Evolutionary conservation across 345 rosid species (phyloP).

Genomic region (Gossypium rotundifolium): DNA sequence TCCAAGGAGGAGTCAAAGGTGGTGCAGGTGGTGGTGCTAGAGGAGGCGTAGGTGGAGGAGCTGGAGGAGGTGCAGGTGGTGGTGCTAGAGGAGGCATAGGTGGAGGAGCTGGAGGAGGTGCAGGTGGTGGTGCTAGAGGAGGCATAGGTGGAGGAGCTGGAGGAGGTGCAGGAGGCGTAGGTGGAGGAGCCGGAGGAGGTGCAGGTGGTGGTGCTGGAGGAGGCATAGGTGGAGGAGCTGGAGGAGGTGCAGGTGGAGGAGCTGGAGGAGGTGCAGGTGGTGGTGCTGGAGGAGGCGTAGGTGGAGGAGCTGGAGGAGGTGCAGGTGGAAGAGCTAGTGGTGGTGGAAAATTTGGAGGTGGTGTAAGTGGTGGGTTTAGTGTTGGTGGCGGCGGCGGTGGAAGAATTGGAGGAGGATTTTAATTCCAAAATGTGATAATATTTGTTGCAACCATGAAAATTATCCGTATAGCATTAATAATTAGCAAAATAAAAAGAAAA

Average conservation of each 20-base stretch:
- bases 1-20: too few relatives aligned
- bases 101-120: background rate
- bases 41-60: too few relatives aligned
- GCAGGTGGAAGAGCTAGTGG: conserved; percentile 5
- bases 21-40: background rate
- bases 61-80: too few relatives aligned
- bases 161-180: background rate
- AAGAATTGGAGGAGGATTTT: conserved; percentile 6
- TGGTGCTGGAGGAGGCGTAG: background rate
- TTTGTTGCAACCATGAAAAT: background rate
- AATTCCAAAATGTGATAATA: background rate
- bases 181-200: background rate
- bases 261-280: conserved; percentile 1
- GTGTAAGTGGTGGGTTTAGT: conserved; percentile 5
- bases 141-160: too few relatives aligned
- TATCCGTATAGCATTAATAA: background rate
- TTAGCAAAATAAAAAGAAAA: background rate
- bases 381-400: conserved; percentile 16
- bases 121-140: background rate
- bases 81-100: too few relatives aligned
- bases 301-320: background rate
- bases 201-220: conserved; percentile 10
- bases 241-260: conserved; percentile 5
- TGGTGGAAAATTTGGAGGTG: background rate
- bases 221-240: background rate